A percentile compares a stretch with the other conserved stretches of the same genome.
Evolutionary conservation across 2,329 filamentous ascomycete species (phyloP).

Genomic region (Paraphoma chrysanthemicola): DNA sequence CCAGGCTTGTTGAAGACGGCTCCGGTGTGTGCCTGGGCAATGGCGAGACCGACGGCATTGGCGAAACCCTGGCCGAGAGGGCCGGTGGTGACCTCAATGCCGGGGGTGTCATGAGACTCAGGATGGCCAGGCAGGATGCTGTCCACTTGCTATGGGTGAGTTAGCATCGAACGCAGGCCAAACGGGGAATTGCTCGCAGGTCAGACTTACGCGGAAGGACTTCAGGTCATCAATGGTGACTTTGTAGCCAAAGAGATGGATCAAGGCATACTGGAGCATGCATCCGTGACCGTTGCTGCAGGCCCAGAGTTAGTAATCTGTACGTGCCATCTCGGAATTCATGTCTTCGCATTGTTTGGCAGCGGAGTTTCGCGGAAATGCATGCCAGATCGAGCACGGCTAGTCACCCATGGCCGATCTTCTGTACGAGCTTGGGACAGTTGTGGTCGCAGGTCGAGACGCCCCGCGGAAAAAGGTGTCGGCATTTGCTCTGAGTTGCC

Average conservation of each 20-base stretch:
- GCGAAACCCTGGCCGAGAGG: constrained; percentile 96
- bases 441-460: not conserved
- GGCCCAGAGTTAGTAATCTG: constrained; percentile 20
- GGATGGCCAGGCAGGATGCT: constrained; percentile 95
- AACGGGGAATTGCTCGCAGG: no score
- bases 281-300: constrained; percentile 94
- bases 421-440: not conserved
- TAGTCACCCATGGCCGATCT: no score
- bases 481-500: constrained; percentile 1
- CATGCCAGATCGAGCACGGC: not conserved
- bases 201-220: constrained; percentile 83
- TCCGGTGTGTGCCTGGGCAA: constrained; percentile 90
- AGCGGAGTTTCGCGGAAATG: constrained; percentile 24
- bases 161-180: no score
- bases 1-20: constrained; percentile 96
- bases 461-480: constrained; percentile 27
- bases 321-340: no score
- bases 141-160: constrained; percentile 63
- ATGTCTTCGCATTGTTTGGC: not conserved
- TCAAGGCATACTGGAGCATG: constrained; percentile 98
- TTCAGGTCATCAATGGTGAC: constrained; percentile 91
- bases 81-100: constrained; percentile 97
- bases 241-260: constrained; percentile 94
- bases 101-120: constrained; percentile 94
- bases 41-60: constrained; percentile 97